Evolutionary conservation across 1,284 basidiomycete genomes (phyloP).

Genomic region (Ganoderma meredithae): DNA sequence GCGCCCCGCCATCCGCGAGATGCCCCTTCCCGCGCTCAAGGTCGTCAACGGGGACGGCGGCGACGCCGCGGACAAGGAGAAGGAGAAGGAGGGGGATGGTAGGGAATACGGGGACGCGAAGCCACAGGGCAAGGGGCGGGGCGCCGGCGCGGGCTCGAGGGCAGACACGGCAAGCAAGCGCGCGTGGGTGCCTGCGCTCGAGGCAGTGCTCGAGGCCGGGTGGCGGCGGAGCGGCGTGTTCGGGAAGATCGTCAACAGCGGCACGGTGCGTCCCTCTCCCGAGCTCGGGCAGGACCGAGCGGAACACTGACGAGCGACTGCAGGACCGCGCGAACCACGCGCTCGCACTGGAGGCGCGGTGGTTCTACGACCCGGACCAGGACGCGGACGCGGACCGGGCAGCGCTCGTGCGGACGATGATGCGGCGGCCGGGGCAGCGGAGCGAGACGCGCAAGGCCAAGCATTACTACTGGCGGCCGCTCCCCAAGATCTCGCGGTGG

Average conservation of each 20-base stretch:
- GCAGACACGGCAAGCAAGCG: constrained; percentile 32
- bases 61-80: constrained; percentile 9
- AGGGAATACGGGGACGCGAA: too few species aligned
- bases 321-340: constrained; percentile 59
- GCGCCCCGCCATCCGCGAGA: constrained; percentile 55
- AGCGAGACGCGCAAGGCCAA: constrained; percentile 81
- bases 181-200: constrained; percentile 59
- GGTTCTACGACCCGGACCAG: constrained; percentile 78
- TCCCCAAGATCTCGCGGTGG: constrained; percentile 45
- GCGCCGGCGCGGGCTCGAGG: constrained; percentile 20
- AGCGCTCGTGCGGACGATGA: constrained; percentile 67
- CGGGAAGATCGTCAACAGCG: constrained; percentile 71
- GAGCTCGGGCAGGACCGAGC: constrained; percentile 16
- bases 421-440: constrained; percentile 76
- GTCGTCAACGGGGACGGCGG: constrained; percentile 6
- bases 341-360: constrained; percentile 67
- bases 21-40: constrained; percentile 22
- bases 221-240: constrained; percentile 65
- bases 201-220: constrained; percentile 57
- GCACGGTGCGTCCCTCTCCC: constrained; percentile 48
- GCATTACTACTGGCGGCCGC: constrained; percentile 79
- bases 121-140: constrained; percentile 5
- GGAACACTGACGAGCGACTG: constrained; percentile 2
- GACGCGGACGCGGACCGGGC: constrained; percentile 77
- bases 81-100: constrained; percentile 1